Base-by-base conservation (phyloP, 108 stramenopile genomes). In the Pelagomonas calceolata region DNA sequence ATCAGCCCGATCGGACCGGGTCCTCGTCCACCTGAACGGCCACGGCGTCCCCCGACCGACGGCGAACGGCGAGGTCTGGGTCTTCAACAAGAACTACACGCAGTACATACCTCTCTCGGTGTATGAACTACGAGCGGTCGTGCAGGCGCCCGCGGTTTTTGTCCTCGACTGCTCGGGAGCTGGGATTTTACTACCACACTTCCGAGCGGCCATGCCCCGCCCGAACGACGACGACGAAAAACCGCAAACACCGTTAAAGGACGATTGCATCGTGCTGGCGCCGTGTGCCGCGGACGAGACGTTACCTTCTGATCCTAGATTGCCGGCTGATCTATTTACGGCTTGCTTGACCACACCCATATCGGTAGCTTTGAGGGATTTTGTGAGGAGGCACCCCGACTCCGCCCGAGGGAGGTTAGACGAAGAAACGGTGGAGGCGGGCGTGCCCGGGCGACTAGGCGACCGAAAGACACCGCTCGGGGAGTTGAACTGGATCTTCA, bases 401-500 rank as follows among this genome's bases (percentile, higher is more conserved):
- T 83, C 84, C 67, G 87, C 85, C 77, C 78, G 77, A 16, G 67
- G 70, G 12, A 4, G 64, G 31, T 9, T 9, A 4, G 64, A 30
- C 64, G n/a, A n/a, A n/a, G n/a, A n/a, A n/a, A n/a, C n/a, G n/a
- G 65, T 32, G 65, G 66, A 30, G 16, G 33, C 34, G 21, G 39
- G 16, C 73, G 67, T 99, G 76, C 98, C 98, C 17, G 98, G 95
- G 33, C 85, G 82, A 65, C 75, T 92, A 0, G 84, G 81, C 32
- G 95, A 98, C 84, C 78, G 98, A 21, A 95, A 95, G 68, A 84
- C 82, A 31, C 86, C 86, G 26, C 30, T 85, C 9, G 86, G 96
- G 34, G 96, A 98, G 79, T 79, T 99, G 64, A 96, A 99, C 82
- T 98, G 97, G 99, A 95, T 98, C 33, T 97, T 99, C 77, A 98